Conservation (phyloP, 441 rosid genomes). For the Capsella rubella region DNA sequence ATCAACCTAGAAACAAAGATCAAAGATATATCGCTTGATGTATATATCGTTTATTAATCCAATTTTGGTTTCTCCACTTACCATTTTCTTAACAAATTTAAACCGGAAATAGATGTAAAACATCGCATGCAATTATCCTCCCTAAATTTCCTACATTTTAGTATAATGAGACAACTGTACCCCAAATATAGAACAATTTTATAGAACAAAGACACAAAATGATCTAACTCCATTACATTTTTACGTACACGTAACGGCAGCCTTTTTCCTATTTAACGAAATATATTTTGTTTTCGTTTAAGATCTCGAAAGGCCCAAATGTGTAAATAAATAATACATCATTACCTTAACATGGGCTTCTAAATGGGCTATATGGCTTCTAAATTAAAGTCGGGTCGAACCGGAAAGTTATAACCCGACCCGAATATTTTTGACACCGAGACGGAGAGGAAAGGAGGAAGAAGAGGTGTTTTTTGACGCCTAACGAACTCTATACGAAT, state of each 20-base stretch:
- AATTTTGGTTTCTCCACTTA: too few species aligned
- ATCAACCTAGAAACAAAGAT: too few species aligned
- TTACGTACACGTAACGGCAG: constrained; percentile 41
- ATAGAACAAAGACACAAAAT: constrained; percentile 20
- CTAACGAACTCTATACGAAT: constrained; percentile 42
- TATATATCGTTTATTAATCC: too few species aligned
- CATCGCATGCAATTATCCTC: neutral
- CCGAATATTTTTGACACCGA: constrained; percentile 29
- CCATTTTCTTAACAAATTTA: too few species aligned
- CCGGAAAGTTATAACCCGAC: constrained; percentile 36
- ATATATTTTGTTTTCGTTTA: neutral
- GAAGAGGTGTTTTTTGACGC: constrained; percentile 41
- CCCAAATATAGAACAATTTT: constrained; percentile 23
- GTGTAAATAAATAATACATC: neutral
- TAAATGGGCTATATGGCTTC: constrained; percentile 16
- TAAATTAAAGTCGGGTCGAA: constrained; percentile 19
- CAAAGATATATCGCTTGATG: too few species aligned
- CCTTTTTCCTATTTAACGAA: neutral
- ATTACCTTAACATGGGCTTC: constrained; percentile 36
- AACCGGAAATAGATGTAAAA: neutral
- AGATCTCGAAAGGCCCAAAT: constrained; percentile 27
- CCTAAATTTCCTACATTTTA: neutral
- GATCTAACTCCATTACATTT: neutral
- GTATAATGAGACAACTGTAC: constrained; percentile 24
- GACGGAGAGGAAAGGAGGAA: constrained; percentile 26